These are phyloP conservation scores for Tetradesmus lagerheimii DNA, from an alignment of 139 green algal genomes.

Conservation along the genomic window DNA sequence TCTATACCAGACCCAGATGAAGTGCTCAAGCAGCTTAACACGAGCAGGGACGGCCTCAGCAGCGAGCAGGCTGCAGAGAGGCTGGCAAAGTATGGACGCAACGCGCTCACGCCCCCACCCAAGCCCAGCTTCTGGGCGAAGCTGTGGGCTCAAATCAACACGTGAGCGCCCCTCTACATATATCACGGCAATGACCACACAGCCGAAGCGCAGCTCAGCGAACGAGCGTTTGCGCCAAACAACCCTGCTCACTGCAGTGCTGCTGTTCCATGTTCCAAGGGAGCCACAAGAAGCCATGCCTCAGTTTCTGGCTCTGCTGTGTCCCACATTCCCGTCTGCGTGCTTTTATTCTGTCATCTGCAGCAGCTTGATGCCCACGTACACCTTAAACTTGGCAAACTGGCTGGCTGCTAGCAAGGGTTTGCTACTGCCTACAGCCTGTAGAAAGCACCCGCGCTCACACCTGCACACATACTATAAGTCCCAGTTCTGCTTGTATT, in stretches of 20 bases:
- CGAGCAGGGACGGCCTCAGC: background rate
- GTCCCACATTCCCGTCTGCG: background rate
- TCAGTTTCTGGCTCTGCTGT: background rate
- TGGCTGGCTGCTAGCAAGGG: background rate
- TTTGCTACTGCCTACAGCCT: background rate
- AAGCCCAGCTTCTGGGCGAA: constrained; percentile 44
- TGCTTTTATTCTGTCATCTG: background rate
- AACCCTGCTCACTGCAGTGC: background rate
- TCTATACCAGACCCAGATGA: background rate
- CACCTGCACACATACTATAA: background rate
- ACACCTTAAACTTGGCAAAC: background rate
- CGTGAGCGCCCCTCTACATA: background rate
- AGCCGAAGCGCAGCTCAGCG: background rate
- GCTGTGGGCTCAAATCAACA: constrained; percentile 55
- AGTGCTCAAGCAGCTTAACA: background rate
- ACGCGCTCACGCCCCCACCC: constrained; percentile 46
- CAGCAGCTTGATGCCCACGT: background rate
- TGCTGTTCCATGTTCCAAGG: background rate
- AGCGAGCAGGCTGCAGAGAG: background rate
- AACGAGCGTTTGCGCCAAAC: background rate
- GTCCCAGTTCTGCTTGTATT: background rate
- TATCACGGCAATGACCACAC: background rate
- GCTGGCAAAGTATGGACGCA: constrained; percentile 39
- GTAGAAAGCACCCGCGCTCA: no score
- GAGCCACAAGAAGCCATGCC: background rate